These are phyloP conservation scores for Ceratobasidium sp. DNA, from an alignment of 1,284 basidiomycete species.

Conservation along the genomic window DNA sequence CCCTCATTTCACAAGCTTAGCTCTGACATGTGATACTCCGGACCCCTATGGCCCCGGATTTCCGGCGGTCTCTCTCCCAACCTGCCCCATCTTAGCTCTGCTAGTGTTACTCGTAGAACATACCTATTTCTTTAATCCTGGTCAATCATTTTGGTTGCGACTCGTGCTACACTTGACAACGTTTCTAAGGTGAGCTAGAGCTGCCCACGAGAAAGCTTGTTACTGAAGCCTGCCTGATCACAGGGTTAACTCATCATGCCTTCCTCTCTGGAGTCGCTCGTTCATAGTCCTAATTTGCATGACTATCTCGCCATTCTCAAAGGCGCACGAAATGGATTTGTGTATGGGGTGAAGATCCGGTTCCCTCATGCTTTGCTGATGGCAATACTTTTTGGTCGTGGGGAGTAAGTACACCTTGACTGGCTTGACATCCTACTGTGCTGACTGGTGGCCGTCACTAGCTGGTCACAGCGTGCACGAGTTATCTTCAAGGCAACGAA, in stretches of 20 bases:
- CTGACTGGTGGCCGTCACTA: conserved; percentile 55
- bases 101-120: conserved; percentile 1
- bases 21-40: conserved; percentile 23
- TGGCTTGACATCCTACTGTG: conserved; percentile 5
- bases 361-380: conserved; percentile 99
- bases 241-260: conserved; percentile 23
- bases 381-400: conserved; percentile 94
- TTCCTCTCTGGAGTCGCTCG: conserved; percentile 37
- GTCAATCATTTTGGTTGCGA: neutral
- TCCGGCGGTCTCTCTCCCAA: neutral
- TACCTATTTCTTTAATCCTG: neutral
- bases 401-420: conserved; percentile 73
- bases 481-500: conserved; percentile 90
- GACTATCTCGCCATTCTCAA: conserved; percentile 94
- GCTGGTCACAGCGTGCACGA: conserved; percentile 75
- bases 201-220: neutral
- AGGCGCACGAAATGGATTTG: conserved; percentile 90
- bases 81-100: conserved; percentile 1
- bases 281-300: conserved; percentile 76
- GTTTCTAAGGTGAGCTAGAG: too few relatives aligned
- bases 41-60: neutral
- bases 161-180: too few relatives aligned
- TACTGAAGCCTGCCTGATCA: conserved; percentile 20
- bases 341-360: conserved; percentile 85
- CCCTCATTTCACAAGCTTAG: conserved; percentile 8